Evolutionary conservation across 2,329 filamentous ascomycete genomes (phyloP).

Genomic region (Ascocoryne sarcoides): DNA sequence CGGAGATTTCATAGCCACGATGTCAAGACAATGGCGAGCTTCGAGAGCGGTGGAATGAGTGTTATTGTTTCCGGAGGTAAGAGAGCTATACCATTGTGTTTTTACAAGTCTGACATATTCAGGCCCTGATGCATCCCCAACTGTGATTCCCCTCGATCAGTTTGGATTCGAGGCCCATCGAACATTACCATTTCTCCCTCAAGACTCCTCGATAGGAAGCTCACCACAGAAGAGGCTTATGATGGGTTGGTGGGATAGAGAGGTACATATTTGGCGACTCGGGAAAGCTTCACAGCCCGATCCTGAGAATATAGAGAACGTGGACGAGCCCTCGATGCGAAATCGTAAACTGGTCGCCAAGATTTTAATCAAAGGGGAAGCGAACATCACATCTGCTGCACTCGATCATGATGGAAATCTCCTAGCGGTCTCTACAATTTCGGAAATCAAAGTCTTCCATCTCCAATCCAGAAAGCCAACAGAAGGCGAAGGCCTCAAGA

Average conservation of each 20-base stretch:
- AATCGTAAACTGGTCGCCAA: constrained; percentile 57
- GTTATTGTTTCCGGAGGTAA: constrained; percentile 85
- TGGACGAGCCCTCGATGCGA: constrained; percentile 24
- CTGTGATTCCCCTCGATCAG: constrained; percentile 71
- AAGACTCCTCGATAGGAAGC: constrained; percentile 63
- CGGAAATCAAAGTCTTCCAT: constrained; percentile 69
- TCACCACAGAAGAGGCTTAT: constrained; percentile 67
- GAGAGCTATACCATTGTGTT: constrained; percentile 18
- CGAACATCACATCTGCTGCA: constrained; percentile 69
- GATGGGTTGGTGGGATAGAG: constrained; percentile 86
- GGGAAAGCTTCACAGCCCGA: constrained; percentile 10
- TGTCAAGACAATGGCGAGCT: constrained; percentile 88
- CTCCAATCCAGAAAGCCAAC: constrained; percentile 45
- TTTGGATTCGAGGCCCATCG: constrained; percentile 75
- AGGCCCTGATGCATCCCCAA: constrained; percentile 80
- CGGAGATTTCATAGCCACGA: constrained; percentile 86
- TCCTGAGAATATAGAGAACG: constrained; percentile 24
- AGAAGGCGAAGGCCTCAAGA: constrained; percentile 51
- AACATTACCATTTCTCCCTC: constrained; percentile 74
- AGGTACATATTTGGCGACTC: constrained; percentile 74
- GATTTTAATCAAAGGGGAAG: constrained; percentile 63
- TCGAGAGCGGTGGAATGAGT: constrained; percentile 75
- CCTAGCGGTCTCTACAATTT: constrained; percentile 66
- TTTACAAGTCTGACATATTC: constrained; percentile 4
- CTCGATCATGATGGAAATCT: constrained; percentile 65